These are phyloP conservation scores for Vigna reflexopilosa DNA, from an alignment of 306 rosid genomes.

Conservation along the genomic window DNA sequence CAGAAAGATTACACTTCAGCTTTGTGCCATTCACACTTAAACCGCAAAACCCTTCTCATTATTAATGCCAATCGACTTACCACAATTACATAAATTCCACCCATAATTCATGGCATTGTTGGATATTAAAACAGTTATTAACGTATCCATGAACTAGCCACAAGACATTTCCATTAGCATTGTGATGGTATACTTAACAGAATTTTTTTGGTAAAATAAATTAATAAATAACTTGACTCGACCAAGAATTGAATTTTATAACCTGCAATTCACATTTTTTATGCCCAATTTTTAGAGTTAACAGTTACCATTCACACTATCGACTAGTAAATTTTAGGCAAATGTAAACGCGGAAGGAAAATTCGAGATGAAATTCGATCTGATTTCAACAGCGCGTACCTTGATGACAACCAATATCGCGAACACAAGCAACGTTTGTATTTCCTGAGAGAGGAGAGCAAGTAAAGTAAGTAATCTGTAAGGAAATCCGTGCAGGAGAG, in stretches of 20 bases:
- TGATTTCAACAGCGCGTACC: conserved; percentile 52
- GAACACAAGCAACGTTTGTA: conserved; percentile 70
- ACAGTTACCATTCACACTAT: background rate
- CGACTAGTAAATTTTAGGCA: background rate
- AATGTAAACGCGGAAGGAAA: background rate
- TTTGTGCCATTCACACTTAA: background rate
- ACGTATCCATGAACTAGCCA: background rate
- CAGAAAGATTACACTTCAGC: background rate
- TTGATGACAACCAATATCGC: conserved; percentile 64
- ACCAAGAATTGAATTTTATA: background rate
- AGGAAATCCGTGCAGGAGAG: background rate
- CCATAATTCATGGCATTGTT: background rate
- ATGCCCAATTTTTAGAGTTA: too few species aligned
- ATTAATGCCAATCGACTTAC: background rate
- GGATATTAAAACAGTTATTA: background rate
- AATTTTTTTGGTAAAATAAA: background rate
- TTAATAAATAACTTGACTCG: background rate
- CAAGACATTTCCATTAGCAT: background rate
- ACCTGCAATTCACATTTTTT: background rate
- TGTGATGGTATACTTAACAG: background rate
- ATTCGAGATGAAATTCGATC: background rate
- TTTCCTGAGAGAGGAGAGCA: conserved; percentile 58
- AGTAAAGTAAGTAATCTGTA: background rate
- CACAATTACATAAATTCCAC: background rate
- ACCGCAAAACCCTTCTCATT: background rate